Percentiles rank a stretch among this genome's conserved stretches.
Conservation (phyloP, 1,284 basidiomycete species). For the Tranzscheliella williamsii region DNA sequence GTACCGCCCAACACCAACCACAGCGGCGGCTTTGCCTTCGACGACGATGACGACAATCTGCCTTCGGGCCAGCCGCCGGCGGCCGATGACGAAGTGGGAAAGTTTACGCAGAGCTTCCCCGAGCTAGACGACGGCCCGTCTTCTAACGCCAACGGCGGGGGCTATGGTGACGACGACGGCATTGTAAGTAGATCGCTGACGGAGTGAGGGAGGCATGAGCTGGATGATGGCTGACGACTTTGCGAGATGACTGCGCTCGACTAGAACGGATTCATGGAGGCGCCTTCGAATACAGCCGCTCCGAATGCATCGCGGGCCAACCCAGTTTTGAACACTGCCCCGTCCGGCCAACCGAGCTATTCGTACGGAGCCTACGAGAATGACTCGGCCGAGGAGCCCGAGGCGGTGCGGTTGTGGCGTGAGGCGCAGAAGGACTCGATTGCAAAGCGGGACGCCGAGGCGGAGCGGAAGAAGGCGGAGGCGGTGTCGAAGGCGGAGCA, state of each 20-base stretch:
- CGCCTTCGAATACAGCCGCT: slow-evolving; percentile 55
- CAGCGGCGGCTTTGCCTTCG: slow-evolving; percentile 22
- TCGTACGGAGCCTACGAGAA: slow-evolving; percentile 17
- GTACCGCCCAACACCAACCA: slow-evolving; percentile 11
- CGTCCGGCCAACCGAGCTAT: slow-evolving; percentile 16
- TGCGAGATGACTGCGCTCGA: too few species aligned
- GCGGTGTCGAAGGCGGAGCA: slow-evolving; percentile 85
- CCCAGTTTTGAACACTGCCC: too few species aligned
- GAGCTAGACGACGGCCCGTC: slow-evolving; percentile 68
- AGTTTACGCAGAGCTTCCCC: slow-evolving; percentile 89
- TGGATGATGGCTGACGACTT: too few species aligned
- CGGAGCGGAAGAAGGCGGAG: slow-evolving; percentile 79
- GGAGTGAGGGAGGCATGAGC: too few species aligned
- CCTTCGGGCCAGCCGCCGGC: slow-evolving; percentile 8
- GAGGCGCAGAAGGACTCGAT: slow-evolving; percentile 85
- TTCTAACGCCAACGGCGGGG: slow-evolving; percentile 19
- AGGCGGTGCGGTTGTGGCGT: slow-evolving; percentile 71
- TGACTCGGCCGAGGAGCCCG: slow-evolving; percentile 48
- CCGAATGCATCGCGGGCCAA: slow-evolving; percentile 4
- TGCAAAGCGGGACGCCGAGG: slow-evolving; percentile 75
- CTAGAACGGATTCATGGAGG: slow-evolving; percentile 59
- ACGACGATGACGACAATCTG: slow-evolving; percentile 21
- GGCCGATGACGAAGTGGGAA: slow-evolving; percentile 75
- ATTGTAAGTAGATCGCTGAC: too few species aligned
- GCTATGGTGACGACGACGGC: too few species aligned